phyloP scores from a whole-genome alignment of 257 asterid species.

The Solanum appendiculatum region DNA sequence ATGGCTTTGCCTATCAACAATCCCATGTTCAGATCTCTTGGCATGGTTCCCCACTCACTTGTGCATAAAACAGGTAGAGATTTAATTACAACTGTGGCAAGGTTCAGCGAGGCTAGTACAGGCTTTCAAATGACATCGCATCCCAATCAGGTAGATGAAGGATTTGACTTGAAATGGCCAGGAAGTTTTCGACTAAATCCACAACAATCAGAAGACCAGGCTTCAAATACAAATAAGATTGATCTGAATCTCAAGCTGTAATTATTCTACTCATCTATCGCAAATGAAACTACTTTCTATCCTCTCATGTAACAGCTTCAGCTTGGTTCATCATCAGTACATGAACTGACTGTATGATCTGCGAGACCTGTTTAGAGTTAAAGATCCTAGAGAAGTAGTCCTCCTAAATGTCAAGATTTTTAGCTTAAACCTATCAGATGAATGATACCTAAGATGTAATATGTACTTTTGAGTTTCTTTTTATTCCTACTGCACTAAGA shows the following conservation, averaged over 20 bases:
- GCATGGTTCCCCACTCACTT: conserved; percentile 68
- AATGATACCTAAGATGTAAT: conserved; percentile 1
- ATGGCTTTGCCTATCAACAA: conserved; percentile 34
- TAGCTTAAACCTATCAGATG: neutral
- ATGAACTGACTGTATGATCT: neutral
- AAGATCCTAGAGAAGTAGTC: neutral
- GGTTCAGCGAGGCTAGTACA: conserved; percentile 29
- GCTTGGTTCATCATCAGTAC: neutral
- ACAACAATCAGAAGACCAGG: conserved; percentile 33
- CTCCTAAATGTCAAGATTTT: neutral
- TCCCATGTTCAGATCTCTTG: conserved; percentile 68
- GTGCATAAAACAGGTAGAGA: conserved; percentile 51
- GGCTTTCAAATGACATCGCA: conserved; percentile 30
- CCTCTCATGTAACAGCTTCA: neutral
- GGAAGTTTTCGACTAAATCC: conserved; percentile 62
- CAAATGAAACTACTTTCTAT: neutral
- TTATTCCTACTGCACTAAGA: neutral
- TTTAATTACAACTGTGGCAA: conserved; percentile 19
- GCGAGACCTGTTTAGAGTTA: neutral
- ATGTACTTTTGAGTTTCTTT: neutral
- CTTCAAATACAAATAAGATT: conserved; percentile 32
- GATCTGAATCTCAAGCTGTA: conserved; percentile 88
- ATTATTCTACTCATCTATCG: neutral
- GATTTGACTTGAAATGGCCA: conserved; percentile 58
- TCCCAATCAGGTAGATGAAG: conserved; percentile 23